Evolutionary conservation across 495 filamentous ascomycete species (phyloP), one percentile per base, ranked within the genome.

Genomic region (Talaromyces liani): DNA sequence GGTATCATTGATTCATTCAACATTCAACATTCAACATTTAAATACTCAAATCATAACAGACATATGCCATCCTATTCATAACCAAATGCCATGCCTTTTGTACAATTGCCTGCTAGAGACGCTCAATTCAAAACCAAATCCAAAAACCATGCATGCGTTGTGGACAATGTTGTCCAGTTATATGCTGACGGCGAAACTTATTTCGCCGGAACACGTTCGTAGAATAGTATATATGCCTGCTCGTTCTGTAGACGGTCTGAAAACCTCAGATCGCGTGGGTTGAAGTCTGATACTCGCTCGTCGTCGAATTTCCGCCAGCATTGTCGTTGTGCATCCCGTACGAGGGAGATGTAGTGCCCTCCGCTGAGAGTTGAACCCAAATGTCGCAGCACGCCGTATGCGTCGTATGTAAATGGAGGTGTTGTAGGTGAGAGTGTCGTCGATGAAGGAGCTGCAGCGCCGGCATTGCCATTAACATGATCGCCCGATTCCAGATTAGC

Each of bases 311-410:
- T 74, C 14, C 83, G 80, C 88, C 88, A 91, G 64, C 78, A 82
- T 25, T 79, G 79, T 53, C 84, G 79, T 56, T 78, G 83, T 33
- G 77, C 78, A 68, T 90, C 87, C 55, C 81, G 83, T 47, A 88
- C 85, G 31, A 88, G 70, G 2, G 85, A 82, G 16, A 87, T 84
- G 67, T 91, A 91, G 72, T 91, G 88, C 3, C 88, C 88, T 60
- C 85, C 85, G 27, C 83, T 79, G 64, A 88, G 75, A 1, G 82
- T 83, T 1, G 74, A 78, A 18, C 88, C 88, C 29, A 89, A 70
- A 69, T 91, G 88, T 61, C 87, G 82, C 25, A 88, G 77, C 1
- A 91, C 87, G 0, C 80, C 88, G 68, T 91, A 91, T n/a, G 85
- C 78, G 67, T 90, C 86, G 65, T 91, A 91, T 7, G 77, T 79